Percentiles rank a stretch among this genome's conserved stretches.
These are phyloP conservation scores for Tuctoria greenei DNA, from an alignment of 176 grass and related monocot species.

Conservation along the genomic window DNA sequence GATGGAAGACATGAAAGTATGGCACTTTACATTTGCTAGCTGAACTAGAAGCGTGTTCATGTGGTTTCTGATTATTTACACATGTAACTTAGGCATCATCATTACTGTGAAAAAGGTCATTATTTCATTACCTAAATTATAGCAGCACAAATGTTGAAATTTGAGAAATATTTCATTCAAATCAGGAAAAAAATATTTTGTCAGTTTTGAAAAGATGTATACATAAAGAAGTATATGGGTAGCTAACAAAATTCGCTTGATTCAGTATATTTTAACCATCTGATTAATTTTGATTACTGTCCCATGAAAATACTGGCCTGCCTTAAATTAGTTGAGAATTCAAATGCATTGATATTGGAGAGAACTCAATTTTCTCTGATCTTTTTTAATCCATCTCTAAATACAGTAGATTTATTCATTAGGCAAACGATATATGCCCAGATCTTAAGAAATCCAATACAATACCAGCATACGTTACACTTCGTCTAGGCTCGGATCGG, in stretches of 20 bases:
- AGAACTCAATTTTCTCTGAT: background rate
- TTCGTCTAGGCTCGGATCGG: background rate
- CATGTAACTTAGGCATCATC: background rate
- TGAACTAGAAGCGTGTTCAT: background rate
- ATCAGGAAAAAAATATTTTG: too few species aligned
- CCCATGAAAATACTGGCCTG: constrained; percentile 5
- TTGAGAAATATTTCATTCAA: background rate
- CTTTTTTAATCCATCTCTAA: background rate
- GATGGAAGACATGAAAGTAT: constrained; percentile 18
- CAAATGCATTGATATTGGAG: background rate
- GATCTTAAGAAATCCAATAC: constrained; percentile 10
- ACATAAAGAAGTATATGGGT: background rate
- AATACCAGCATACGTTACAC: background rate
- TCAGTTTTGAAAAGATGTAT: background rate
- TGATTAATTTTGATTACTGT: background rate
- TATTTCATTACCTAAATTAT: background rate
- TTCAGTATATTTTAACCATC: background rate
- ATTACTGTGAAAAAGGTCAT: background rate
- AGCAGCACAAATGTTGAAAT: background rate
- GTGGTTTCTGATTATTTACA: background rate
- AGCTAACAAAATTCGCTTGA: background rate
- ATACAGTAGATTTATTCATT: background rate
- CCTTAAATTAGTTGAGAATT: background rate
- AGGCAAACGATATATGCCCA: too few species aligned
- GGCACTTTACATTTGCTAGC: background rate